Evolutionary conservation across 1,284 basidiomycete genomes (phyloP).

Genomic region (Marasmius sp.): DNA sequence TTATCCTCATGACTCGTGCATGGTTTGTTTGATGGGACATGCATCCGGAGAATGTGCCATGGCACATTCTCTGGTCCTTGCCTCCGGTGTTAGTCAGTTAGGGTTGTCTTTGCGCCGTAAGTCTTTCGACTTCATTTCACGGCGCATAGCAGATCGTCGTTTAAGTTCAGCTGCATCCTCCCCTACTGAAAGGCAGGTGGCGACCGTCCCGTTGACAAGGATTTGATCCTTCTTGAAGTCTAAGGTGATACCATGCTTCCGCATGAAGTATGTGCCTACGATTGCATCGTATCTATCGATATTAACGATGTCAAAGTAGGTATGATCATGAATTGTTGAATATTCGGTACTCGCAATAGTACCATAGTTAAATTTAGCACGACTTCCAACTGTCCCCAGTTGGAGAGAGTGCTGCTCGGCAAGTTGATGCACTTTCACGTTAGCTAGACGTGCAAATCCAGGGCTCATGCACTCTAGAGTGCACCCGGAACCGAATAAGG

Average conservation of each 20-base stretch:
- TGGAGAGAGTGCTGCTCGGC: constrained; percentile 11
- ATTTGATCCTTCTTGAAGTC: constrained; percentile 24
- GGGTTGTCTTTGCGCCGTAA: neutral
- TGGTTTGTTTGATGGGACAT: too few relatives aligned
- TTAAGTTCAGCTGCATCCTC: constrained; percentile 9
- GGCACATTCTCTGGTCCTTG: too few relatives aligned
- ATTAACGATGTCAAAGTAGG: constrained; percentile 30
- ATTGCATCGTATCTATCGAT: constrained; percentile 30
- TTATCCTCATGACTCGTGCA: too few relatives aligned
- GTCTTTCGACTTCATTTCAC: neutral
- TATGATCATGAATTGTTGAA: constrained; percentile 15
- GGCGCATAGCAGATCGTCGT: constrained; percentile 4
- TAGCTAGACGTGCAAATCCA: constrained; percentile 7
- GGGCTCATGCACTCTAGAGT: constrained; percentile 13
- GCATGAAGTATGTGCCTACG: constrained; percentile 29
- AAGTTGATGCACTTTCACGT: constrained; percentile 6
- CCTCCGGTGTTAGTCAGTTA: too few relatives aligned
- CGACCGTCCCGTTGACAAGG: neutral
- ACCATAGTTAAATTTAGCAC: constrained; percentile 14
- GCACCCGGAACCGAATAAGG: constrained; percentile 15
- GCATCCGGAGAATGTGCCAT: too few relatives aligned
- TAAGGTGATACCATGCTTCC: constrained; percentile 18
- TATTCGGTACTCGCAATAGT: constrained; percentile 11
- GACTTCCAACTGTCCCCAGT: constrained; percentile 15
- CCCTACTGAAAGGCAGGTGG: constrained; percentile 11